Percentiles rank a stretch among this genome's conserved stretches.
These are phyloP conservation scores for Penicillium desertorum DNA, from an alignment of 495 filamentous ascomycete species.

Conservation along the genomic window DNA sequence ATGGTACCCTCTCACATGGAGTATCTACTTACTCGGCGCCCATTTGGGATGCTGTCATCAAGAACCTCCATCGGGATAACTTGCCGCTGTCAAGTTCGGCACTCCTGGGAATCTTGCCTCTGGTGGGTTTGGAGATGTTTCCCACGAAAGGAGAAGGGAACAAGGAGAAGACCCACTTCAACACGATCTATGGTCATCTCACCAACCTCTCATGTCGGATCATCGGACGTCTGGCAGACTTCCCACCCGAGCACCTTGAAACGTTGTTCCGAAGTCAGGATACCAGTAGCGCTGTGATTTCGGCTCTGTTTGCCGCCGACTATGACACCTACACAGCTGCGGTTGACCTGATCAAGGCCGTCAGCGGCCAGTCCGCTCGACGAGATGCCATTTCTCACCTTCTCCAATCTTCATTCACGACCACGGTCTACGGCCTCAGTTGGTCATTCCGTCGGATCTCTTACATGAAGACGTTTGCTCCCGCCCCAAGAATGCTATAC, in stretches of 20 bases:
- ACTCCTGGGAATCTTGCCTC: conserved; percentile 64
- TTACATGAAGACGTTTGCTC: conserved; percentile 60
- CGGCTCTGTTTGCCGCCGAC: conserved; percentile 68
- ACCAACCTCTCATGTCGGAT: conserved; percentile 68
- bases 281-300: conserved; percentile 64
- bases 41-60: conserved; percentile 76
- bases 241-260: conserved; percentile 61
- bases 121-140: conserved; percentile 74
- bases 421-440: conserved; percentile 59
- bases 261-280: conserved; percentile 61
- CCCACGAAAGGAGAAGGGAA: conserved; percentile 48
- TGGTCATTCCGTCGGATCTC: conserved; percentile 59
- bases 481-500: conserved; percentile 68
- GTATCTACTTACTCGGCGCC: conserved; percentile 61
- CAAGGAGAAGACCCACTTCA: conserved; percentile 66
- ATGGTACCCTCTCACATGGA: conserved; percentile 62
- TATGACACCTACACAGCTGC: conserved; percentile 68
- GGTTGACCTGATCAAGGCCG: conserved; percentile 74
- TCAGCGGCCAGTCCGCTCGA: conserved; percentile 67
- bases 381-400: conserved; percentile 73
- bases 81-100: conserved; percentile 65
- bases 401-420: conserved; percentile 60
- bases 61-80: conserved; percentile 62
- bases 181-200: conserved; percentile 66
- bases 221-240: conserved; percentile 73